These are phyloP conservation scores for Quercus agrifolia DNA, from an alignment of 306 rosid species.

Conservation along the genomic window DNA sequence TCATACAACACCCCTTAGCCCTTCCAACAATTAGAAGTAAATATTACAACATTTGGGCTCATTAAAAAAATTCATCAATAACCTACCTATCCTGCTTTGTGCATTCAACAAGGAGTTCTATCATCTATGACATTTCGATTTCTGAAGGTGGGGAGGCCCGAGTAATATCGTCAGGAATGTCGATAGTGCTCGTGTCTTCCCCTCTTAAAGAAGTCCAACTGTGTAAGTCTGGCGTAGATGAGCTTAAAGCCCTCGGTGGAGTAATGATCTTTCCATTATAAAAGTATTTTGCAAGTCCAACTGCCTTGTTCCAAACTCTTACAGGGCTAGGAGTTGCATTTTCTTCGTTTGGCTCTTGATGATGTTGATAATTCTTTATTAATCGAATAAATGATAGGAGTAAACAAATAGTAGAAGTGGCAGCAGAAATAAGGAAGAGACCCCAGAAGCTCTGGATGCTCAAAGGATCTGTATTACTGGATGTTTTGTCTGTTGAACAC, in stretches of 20 bases:
- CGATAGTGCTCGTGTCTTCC: background rate
- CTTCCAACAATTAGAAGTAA: too few species aligned
- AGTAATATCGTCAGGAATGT: background rate
- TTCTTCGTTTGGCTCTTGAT: constrained; percentile 11
- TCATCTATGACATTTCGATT: background rate
- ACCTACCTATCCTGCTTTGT: too few species aligned
- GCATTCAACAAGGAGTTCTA: too few species aligned
- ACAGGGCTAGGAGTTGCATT: background rate
- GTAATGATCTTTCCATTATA: background rate
- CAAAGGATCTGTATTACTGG: constrained; percentile 25
- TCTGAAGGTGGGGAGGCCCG: background rate
- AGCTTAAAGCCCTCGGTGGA: background rate
- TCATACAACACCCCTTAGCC: too few species aligned
- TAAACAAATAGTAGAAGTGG: constrained; percentile 47
- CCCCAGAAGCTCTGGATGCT: constrained; percentile 49
- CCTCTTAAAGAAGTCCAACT: background rate
- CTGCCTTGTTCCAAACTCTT: background rate
- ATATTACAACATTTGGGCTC: too few species aligned
- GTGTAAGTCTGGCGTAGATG: background rate
- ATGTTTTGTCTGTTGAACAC: constrained; percentile 18
- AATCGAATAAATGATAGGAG: constrained; percentile 27
- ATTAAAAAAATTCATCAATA: too few species aligned
- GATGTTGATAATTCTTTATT: background rate
- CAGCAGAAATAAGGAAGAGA: constrained; percentile 50
- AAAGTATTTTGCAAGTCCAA: background rate